Base-by-base conservation (phyloP, 441 rosid genomes). In the Macaranga tanarius region DNA sequence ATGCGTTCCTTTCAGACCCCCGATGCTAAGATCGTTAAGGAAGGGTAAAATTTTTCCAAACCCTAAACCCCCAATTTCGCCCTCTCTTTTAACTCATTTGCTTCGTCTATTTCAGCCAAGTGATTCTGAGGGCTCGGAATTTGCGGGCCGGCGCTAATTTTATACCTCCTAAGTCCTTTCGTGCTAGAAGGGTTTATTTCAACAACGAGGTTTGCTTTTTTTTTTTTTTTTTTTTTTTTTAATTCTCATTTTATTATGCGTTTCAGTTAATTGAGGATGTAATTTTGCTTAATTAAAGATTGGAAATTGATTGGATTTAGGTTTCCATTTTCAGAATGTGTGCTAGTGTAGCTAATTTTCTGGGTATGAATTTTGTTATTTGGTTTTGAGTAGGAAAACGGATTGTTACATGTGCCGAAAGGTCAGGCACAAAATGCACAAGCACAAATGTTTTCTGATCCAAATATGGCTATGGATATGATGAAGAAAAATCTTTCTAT, bases 381-480 rank as follows among this genome's bases (percentile, higher is more conserved):
- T 57, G 51, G 44, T 28, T 4, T 34, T 52, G 40, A 75, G 73
- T 79, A 93, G 99, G 99, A 93, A 80, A 92, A 95, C 81, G 98
- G 99, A 55, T 86, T 95, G 67, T 76, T 95, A 73, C 71, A 73
- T 83, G 95, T 95, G 76, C 98, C 98, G 0, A 93, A 91, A 76
- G 98, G 90, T 3, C 88, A 90, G 81, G 90, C 80, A 59, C 88
- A 77, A 75, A 95, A 95, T 77, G 79, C 98, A 2, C 99, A 95
- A 79, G 99, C 99, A 0, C 96, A 90, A 72, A 95, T 95, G 99
- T 90, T 95, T 77, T 93, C 99, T 76, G 99, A 95, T 82, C 99
- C 98, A 17, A 95, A 95, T 80, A 93, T 93, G 98, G 99, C 99
- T 26, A 93, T 93, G 99, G 99, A 95, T 76, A 95, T 95, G 97